Evolutionary conservation across 148 eudicot species (phyloP), one percentile per base, ranked within the genome.

Genomic region (Chenopodium berlandieri): DNA sequence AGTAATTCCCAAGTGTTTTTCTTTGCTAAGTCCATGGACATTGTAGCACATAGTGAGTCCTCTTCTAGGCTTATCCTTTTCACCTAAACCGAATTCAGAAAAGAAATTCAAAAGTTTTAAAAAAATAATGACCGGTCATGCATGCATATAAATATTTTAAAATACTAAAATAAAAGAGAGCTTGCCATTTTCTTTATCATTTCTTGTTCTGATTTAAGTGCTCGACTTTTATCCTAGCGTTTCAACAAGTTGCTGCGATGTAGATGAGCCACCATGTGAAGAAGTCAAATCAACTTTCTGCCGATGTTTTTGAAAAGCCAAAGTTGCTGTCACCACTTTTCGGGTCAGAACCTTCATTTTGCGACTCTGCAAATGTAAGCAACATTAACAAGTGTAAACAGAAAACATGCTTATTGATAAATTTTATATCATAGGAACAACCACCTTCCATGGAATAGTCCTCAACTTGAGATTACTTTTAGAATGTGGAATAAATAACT

Each of bases 21-120:
- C 80, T 66, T 78, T 73, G 66, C 46, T 78, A 19, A 73, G 10
- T 22, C 73, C 80, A 66, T 78, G 37, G 7, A 78, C 73, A 17
- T 78, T 66, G 20, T 46, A 23, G 44, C 62, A 78, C 60, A 78
- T 46, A 46, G 73, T 78, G 4, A 62, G 46, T n/a, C 71, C 79
- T 25, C 58, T 44, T 64, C 30, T 77, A 23, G 31, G 56, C n/a
- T 77, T 77, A 14, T 44, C 71, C 23, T 40, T 31, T 8, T 4
- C 71, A 77, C 47, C 58, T 77, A 40, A 1, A 17, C 12, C 52
- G 37, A 34, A n/a, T 23, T 34, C 5, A 34, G 37, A 34, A 16
- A 50, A 7, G 3, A 30, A 9, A 16, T 52, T 30, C 34, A 17
- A 27, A 25, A 75, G 4, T 25, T 14, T 2, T 2, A 4, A 34